These are phyloP conservation scores for Hypoxylon fragiforme DNA, from an alignment of 495 filamentous ascomycete genomes.

Conservation along the genomic window DNA sequence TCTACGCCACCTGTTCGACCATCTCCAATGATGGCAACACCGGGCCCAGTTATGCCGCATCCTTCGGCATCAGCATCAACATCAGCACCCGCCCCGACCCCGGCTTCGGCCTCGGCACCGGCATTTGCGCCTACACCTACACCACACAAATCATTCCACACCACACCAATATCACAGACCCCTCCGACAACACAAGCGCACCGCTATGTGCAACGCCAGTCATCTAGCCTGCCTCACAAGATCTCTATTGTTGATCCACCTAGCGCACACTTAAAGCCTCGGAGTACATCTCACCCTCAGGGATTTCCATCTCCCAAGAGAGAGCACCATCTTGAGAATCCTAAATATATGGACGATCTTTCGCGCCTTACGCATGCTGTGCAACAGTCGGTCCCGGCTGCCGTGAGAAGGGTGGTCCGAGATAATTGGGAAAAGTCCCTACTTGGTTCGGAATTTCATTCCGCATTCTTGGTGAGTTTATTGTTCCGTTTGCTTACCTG, in stretches of 20 bases:
- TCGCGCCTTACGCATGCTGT: conserved; percentile 47
- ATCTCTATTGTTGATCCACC: conserved; percentile 50
- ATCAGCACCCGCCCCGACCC: no score
- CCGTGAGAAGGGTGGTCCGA: conserved; percentile 48
- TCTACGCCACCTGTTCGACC: conserved; percentile 17
- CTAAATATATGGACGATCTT: conserved; percentile 47
- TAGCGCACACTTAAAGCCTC: conserved; percentile 9
- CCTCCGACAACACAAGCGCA: neutral
- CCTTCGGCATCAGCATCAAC: no score
- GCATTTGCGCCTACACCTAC: neutral
- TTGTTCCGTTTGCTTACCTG: neutral
- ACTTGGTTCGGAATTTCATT: conserved; percentile 56
- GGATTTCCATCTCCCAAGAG: conserved; percentile 47
- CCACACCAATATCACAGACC: neutral
- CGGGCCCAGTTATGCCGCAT: no score
- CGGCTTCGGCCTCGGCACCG: neutral
- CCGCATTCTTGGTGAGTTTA: conserved; percentile 52
- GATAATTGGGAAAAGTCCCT: conserved; percentile 55
- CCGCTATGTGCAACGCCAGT: conserved; percentile 4
- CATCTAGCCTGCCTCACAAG: conserved; percentile 23
- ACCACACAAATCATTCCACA: conserved; percentile 11
- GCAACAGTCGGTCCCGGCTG: conserved; percentile 46
- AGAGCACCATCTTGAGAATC: conserved; percentile 41
- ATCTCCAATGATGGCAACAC: no score
- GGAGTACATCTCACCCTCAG: conserved; percentile 4